Evolutionary conservation across 768 basidiomycete species (phyloP), one percentile per base, ranked within the genome.

Genomic region (Lactarius hengduanensis): DNA sequence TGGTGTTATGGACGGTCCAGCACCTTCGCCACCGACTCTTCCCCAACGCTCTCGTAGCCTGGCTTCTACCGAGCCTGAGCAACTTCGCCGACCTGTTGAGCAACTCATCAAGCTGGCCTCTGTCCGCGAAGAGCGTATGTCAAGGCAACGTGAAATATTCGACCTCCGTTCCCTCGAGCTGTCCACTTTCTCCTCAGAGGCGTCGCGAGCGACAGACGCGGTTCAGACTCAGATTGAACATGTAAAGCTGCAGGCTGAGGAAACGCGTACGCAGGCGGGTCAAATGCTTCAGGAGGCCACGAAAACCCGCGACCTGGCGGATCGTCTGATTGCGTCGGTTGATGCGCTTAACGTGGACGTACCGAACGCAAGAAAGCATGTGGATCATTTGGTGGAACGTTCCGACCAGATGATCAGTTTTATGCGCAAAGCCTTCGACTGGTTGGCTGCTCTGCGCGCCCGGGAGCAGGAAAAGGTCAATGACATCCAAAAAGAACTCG

Each of bases 131-230:
- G 66, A 67, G 32, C 57, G 58, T 11, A 20, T 60, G 15, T 54
- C 43, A 16, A 63, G 59, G 34, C 40, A 30, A 18, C 66, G 66
- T 15, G 57, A 47, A 41, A 60, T 18, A 47, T 63, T 59, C 26
- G 62, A 59, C 34, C 26, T 18, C 16, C 58, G 62, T 40, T 63
- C 66, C 9, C n/a, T 54, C 66, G 66, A 67, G 58, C 58, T 67
- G 34, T 59, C 62, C 10, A 47, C 41, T n/a, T 60, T 60, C 28
- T 20, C 18, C 40, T 18, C 26, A 10, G 62, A 67, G n/a, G 66
- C 62, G 10, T 16, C 18, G 28, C 58, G 15, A 15, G 13, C 62
- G 3, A 18, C 50, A 11, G 53, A 56, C 20, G 11, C 58, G 32
- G n/a, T 67, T 26, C 66, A 59, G 3, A 58, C 60, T 34, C 58